phyloP scores from a whole-genome alignment of 2,329 filamentous ascomycete genomes.

The Epichloe uncinata region DNA sequence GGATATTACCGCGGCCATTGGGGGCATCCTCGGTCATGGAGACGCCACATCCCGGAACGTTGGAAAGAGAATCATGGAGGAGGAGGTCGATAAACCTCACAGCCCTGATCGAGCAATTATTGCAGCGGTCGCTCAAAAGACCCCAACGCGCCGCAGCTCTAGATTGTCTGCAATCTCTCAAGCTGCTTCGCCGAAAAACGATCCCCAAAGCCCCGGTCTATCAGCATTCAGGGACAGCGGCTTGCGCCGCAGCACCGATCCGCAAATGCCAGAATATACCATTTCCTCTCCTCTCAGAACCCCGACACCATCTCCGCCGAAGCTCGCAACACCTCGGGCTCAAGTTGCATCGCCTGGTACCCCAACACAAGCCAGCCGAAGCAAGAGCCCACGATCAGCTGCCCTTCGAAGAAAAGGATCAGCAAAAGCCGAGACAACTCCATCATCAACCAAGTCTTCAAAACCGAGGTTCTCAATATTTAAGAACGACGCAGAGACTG shows the following conservation, averaged over 20 bases:
- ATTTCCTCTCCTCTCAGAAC: slow-evolving; percentile 6
- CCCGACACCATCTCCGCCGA: slow-evolving; percentile 14
- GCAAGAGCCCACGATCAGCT: slow-evolving; percentile 7
- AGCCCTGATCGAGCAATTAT: slow-evolving; percentile 25
- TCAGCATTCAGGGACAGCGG: slow-evolving; percentile 38
- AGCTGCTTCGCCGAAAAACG: slow-evolving; percentile 15
- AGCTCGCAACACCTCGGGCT: slow-evolving; percentile 11
- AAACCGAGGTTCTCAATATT: slow-evolving; percentile 32
- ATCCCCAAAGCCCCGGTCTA: slow-evolving; percentile 40
- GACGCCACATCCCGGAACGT: slow-evolving; percentile 19
- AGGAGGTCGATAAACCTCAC: slow-evolving; percentile 39
- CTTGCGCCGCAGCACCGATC: slow-evolving; percentile 32
- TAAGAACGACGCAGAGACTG: slow-evolving; percentile 37
- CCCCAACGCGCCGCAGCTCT: slow-evolving; percentile 9
- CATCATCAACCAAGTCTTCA: slow-evolving; percentile 9
- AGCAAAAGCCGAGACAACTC: slow-evolving; percentile 7
- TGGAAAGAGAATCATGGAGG: slow-evolving; percentile 45
- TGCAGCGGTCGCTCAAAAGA: slow-evolving; percentile 12
- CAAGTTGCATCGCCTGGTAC: background rate
- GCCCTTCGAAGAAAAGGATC: slow-evolving; percentile 7
- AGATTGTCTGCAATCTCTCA: slow-evolving; percentile 11
- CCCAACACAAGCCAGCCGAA: background rate
- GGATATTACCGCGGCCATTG: slow-evolving; percentile 54
- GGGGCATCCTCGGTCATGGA: slow-evolving; percentile 40
- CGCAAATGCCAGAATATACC: slow-evolving; percentile 17